Conservation (phyloP, 2,329 filamentous ascomycete genomes). For the Colletotrichum lindemuthianum region DNA sequence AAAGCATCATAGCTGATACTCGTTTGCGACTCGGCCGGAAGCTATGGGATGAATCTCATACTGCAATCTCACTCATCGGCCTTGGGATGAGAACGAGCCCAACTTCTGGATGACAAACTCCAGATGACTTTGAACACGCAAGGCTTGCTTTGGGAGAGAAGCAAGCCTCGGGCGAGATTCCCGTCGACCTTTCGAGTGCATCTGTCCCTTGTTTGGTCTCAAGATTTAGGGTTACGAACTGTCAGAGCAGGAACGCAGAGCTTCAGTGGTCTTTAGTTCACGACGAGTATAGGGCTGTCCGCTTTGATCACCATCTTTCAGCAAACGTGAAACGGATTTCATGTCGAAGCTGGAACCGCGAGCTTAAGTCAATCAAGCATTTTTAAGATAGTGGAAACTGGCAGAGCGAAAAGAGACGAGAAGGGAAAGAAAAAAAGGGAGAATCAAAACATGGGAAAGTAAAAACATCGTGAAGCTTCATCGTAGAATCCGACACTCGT, state of each 20-base stretch:
- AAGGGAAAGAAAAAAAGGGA: conserved; percentile 21
- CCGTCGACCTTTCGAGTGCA: background rate
- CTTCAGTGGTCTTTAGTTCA: background rate
- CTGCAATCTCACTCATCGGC: conserved; percentile 12
- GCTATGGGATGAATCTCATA: conserved; percentile 31
- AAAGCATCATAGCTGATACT: conserved; percentile 32
- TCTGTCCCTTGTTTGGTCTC: conserved; percentile 3
- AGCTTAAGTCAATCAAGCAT: conserved; percentile 42
- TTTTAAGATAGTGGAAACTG: conserved; percentile 24
- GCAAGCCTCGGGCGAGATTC: background rate
- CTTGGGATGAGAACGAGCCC: conserved; percentile 25
- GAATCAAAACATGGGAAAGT: conserved; percentile 31
- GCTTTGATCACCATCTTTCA: conserved; percentile 29
- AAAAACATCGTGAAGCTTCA: conserved; percentile 18
- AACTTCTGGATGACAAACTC: conserved; percentile 17
- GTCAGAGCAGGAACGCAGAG: conserved; percentile 20
- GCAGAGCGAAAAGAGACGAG: conserved; percentile 26
- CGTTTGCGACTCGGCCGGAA: conserved; percentile 29
- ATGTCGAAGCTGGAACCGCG: conserved; percentile 18
- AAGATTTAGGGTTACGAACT: conserved; percentile 8
- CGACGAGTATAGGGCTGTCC: conserved; percentile 21
- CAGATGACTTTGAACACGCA: conserved; percentile 3
- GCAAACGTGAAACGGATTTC: conserved; percentile 28
- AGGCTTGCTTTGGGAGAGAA: background rate
- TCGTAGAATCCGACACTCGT: background rate